Evolutionary conservation across 2,329 filamentous ascomycete genomes (phyloP).

Genomic region (Colletotrichum euphorbiae): DNA sequence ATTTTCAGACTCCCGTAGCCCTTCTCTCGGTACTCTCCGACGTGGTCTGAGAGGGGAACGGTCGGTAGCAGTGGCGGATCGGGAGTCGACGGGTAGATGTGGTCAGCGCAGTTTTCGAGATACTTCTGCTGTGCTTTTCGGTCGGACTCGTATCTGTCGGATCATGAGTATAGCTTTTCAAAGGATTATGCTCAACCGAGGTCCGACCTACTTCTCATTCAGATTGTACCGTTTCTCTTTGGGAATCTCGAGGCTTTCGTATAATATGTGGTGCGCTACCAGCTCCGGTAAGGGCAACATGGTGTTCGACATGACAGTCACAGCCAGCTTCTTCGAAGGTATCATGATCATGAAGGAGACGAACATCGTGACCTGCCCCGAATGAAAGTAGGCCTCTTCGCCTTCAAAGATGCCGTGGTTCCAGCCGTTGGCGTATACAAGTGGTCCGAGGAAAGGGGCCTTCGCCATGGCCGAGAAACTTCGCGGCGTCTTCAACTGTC

Average conservation of each 20-base stretch:
- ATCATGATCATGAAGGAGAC: constrained; percentile 48
- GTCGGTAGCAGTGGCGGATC: constrained; percentile 47
- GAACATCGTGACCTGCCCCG: constrained; percentile 46
- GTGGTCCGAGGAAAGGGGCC: constrained; percentile 41
- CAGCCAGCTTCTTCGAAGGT: constrained; percentile 47
- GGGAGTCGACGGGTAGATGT: constrained; percentile 38
- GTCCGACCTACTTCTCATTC: constrained; percentile 37
- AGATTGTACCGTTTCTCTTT: constrained; percentile 36
- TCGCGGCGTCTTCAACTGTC: constrained; percentile 46
- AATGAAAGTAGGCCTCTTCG: constrained; percentile 47
- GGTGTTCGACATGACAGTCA: constrained; percentile 47
- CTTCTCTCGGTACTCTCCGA: constrained; percentile 53
- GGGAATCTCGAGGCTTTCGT: constrained; percentile 46
- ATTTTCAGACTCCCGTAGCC: constrained; percentile 42
- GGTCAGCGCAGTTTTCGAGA: constrained; percentile 40
- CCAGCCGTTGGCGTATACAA: constrained; percentile 49
- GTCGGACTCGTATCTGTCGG: not conserved
- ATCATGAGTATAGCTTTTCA: not conserved
- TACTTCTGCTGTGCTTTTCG: not conserved
- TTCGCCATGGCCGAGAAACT: constrained; percentile 38
- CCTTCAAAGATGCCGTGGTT: constrained; percentile 43
- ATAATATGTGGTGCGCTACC: constrained; percentile 46
- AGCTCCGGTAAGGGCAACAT: constrained; percentile 38
- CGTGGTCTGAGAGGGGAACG: constrained; percentile 55
- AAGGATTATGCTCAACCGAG: not conserved